Evolutionary conservation across 345 rosid species (phyloP).

Genomic region (Dovyalis caffra): DNA sequence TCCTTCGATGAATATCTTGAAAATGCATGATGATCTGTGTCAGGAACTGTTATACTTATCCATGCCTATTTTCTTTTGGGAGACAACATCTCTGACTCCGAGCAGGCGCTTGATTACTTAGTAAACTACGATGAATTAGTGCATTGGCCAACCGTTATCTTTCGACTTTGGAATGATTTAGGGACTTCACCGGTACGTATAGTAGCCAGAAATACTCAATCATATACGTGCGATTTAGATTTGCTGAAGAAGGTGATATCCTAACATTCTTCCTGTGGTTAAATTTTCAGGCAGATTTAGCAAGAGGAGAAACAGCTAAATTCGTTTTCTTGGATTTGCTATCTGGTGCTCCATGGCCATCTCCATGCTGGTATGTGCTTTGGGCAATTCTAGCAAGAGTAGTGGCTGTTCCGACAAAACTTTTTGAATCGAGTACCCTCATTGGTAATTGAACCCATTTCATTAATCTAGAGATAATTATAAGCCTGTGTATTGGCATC

Average conservation of each 20-base stretch:
- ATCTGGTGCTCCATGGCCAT: not conserved
- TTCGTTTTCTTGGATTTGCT: not conserved
- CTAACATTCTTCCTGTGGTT: not conserved
- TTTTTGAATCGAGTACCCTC: too few species aligned
- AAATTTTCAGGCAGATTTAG: not conserved
- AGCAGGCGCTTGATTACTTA: constrained; percentile 18
- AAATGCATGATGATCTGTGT: constrained; percentile 37
- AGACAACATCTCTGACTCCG: constrained; percentile 5
- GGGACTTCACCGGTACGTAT: constrained; percentile 40
- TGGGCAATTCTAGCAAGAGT: not conserved
- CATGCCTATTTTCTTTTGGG: constrained; percentile 28
- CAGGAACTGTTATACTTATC: constrained; percentile 26
- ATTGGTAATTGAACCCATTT: too few species aligned
- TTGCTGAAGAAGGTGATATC: not conserved
- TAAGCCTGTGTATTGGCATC: too few species aligned
- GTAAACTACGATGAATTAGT: constrained; percentile 28
- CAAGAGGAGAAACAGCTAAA: not conserved
- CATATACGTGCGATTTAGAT: not conserved
- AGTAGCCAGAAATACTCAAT: too few species aligned
- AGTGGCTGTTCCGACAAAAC: not conserved
- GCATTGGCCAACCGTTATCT: constrained; percentile 34
- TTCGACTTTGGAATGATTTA: constrained; percentile 42
- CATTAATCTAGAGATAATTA: too few species aligned
- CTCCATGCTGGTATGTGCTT: not conserved
- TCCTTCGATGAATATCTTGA: constrained; percentile 39